Evolutionary conservation across 2,329 filamentous ascomycete species (phyloP).

Genomic region (Penicillium expansum): DNA sequence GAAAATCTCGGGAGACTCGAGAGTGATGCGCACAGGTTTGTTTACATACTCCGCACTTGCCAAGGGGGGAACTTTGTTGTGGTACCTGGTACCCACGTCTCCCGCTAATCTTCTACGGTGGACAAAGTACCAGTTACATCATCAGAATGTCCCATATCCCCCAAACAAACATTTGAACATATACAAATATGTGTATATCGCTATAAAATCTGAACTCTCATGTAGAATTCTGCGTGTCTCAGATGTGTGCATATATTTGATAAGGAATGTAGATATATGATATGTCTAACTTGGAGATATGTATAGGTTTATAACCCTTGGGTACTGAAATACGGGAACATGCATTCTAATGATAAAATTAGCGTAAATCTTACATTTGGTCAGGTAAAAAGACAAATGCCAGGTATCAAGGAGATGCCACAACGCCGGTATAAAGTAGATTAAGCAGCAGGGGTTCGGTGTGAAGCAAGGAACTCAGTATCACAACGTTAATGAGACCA

Average conservation of each 20-base stretch:
- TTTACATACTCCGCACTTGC: slow-evolving; percentile 28
- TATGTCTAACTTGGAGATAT: neutral
- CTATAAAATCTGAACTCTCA: neutral
- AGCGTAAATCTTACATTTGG: neutral
- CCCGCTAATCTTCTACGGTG: neutral
- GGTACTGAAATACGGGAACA: neutral
- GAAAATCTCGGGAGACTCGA: neutral
- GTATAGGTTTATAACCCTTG: neutral
- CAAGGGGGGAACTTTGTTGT: slow-evolving; percentile 28
- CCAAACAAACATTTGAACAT: neutral
- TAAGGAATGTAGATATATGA: slow-evolving; percentile 1
- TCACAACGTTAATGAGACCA: slow-evolving; percentile 11
- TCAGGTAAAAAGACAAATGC: slow-evolving; percentile 6
- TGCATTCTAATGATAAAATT: neutral
- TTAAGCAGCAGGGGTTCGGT: slow-evolving; percentile 16
- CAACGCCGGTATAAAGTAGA: slow-evolving; percentile 17
- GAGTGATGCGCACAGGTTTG: slow-evolving; percentile 15
- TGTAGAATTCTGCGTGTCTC: slow-evolving; percentile 17
- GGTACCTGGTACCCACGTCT: slow-evolving; percentile 13
- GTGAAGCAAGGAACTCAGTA: slow-evolving; percentile 17
- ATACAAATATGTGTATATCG: slow-evolving; percentile 8
- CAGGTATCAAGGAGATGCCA: slow-evolving; percentile 23
- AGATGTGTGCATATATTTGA: slow-evolving; percentile 9
- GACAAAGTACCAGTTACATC: slow-evolving; percentile 11
- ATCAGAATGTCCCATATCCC: slow-evolving; percentile 4